Conservation (phyloP, 495 filamentous ascomycete genomes). For the Staphylotrichum longicolle region DNA sequence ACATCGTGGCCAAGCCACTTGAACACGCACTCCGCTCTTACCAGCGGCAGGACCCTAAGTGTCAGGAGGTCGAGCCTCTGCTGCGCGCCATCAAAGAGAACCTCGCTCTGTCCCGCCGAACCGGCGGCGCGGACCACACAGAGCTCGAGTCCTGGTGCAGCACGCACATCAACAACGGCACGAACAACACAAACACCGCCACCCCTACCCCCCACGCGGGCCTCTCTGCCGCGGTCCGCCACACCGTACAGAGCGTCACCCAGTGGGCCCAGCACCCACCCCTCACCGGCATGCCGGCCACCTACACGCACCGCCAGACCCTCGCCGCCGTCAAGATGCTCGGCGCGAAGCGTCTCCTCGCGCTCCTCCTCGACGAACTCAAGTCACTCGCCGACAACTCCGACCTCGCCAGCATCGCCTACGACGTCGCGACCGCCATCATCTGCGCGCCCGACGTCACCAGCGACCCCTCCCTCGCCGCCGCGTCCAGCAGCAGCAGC, state of each 20-base stretch:
- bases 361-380: conserved; percentile 67
- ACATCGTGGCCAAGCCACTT: conserved; percentile 74
- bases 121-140: conserved; percentile 60
- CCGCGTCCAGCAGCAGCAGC: conserved; percentile 15
- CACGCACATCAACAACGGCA: conserved; percentile 19
- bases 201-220: conserved; percentile 51
- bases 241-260: conserved; percentile 64
- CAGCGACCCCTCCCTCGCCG: conserved; percentile 45
- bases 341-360: conserved; percentile 62
- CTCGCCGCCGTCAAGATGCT: conserved; percentile 64
- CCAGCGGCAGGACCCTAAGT: conserved; percentile 63
- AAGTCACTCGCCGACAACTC: conserved; percentile 49
- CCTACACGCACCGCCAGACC: conserved; percentile 78
- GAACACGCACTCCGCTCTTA: conserved; percentile 73
- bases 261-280: conserved; percentile 68
- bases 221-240: conserved; percentile 58
- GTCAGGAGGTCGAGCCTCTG: conserved; percentile 69
- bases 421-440: conserved; percentile 72
- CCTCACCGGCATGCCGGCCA: conserved; percentile 63
- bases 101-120: conserved; percentile 61
- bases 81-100: conserved; percentile 68
- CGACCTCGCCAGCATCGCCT: conserved; percentile 55
- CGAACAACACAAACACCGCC: background rate
- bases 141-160: conserved; percentile 77
- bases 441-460: conserved; percentile 65